Conservation (phyloP, 352 stramenopile genomes). For the Phytophthora citrophthora region DNA sequence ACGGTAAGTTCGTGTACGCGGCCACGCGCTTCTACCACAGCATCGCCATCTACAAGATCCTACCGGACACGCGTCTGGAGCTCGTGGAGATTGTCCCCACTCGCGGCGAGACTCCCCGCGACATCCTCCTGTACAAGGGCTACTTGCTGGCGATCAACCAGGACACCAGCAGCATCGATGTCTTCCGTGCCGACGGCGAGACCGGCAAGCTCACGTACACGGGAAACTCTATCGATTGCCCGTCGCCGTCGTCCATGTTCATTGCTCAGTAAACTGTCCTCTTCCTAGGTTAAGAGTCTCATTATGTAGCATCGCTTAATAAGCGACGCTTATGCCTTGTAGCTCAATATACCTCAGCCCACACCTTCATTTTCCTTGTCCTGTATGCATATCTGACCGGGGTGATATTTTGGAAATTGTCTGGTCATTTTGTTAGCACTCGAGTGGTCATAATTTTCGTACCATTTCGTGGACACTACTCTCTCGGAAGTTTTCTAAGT, state of each 20-base stretch:
- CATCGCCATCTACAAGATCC: slow-evolving; percentile 68
- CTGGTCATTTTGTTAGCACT: no score
- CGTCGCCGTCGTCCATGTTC: slow-evolving; percentile 62
- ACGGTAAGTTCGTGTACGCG: slow-evolving; percentile 64
- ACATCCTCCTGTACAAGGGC: slow-evolving; percentile 59
- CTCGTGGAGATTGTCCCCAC: slow-evolving; percentile 52
- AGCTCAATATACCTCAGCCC: slow-evolving; percentile 16
- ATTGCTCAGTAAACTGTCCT: slow-evolving; percentile 27
- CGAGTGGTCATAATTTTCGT: no score
- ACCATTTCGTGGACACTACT: no score
- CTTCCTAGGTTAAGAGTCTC: slow-evolving; percentile 1
- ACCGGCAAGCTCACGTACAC: slow-evolving; percentile 60
- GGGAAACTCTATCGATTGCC: slow-evolving; percentile 46
- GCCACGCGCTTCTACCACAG: slow-evolving; percentile 73
- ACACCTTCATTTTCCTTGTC: not conserved
- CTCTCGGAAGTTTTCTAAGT: no score
- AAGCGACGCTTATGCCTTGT: not conserved
- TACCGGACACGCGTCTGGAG: slow-evolving; percentile 47
- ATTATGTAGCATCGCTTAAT: slow-evolving; percentile 3
- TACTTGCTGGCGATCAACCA: slow-evolving; percentile 73
- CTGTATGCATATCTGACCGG: no score
- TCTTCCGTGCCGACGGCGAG: slow-evolving; percentile 55
- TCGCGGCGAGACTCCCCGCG: slow-evolving; percentile 57
- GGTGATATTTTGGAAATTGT: no score
- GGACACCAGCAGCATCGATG: slow-evolving; percentile 61